These are phyloP conservation scores for Allium fistulosum DNA, from an alignment of 106 monocot genomes.

Conservation along the genomic window DNA sequence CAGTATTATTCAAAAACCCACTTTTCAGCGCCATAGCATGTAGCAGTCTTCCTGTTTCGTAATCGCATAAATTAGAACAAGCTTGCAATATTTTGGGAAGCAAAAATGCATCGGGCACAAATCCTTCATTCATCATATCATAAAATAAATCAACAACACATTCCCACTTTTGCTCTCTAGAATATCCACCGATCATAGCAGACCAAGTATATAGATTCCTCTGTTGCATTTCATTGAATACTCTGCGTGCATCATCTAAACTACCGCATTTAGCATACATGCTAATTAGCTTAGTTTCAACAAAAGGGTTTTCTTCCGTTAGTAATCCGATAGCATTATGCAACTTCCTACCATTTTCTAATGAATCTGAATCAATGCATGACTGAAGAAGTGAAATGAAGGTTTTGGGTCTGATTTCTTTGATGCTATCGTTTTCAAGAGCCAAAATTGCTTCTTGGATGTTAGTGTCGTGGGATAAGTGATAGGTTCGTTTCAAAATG, in stretches of 20 bases:
- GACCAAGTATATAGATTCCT: slow-evolving; percentile 73
- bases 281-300: slow-evolving; percentile 73
- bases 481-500: no score
- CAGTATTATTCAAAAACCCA: slow-evolving; percentile 28
- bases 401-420: slow-evolving; percentile 19
- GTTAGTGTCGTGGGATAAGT: slow-evolving; percentile 19
- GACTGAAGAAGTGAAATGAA: slow-evolving; percentile 68
- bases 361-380: slow-evolving; percentile 67
- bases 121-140: slow-evolving; percentile 54
- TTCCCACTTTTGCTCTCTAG: slow-evolving; percentile 50
- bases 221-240: slow-evolving; percentile 64
- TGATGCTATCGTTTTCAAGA: slow-evolving; percentile 22
- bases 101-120: slow-evolving; percentile 59
- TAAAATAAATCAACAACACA: slow-evolving; percentile 48
- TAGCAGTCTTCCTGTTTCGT: slow-evolving; percentile 39
- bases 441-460: slow-evolving; percentile 60
- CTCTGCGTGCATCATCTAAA: slow-evolving; percentile 56
- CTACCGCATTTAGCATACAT: slow-evolving; percentile 88
- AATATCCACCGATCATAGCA: slow-evolving; percentile 64
- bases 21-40: slow-evolving; percentile 55
- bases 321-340: slow-evolving; percentile 34
- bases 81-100: slow-evolving; percentile 77
- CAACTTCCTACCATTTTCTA: slow-evolving; percentile 51
- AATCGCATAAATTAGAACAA: slow-evolving; percentile 41
- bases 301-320: slow-evolving; percentile 24